Base-by-base conservation (phyloP, 2,329 filamentous ascomycete species). In the Coniochaeta sp. region DNA sequence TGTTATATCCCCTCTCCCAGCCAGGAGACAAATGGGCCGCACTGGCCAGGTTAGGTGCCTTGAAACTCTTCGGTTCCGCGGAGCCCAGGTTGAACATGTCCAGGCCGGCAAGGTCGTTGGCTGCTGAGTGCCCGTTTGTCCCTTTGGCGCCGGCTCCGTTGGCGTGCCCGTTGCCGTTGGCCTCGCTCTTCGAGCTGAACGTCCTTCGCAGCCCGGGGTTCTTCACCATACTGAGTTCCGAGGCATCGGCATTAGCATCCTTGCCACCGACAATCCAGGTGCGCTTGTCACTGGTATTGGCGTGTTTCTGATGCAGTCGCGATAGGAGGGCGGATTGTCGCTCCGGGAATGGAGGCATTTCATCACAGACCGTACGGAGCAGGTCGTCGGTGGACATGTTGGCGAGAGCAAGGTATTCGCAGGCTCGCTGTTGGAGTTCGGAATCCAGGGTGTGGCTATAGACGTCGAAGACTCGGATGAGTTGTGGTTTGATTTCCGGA, bases 251-350 rank as follows among this genome's bases (percentile, higher is more conserved):
- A 65, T 96, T 96, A 52, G 91, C 92, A 65, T 95, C 91, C 71
- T 96, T 96, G 54, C 91, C 92, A 56, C 92, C 92, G n/a, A 97
- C 89, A 24, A 96, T 86, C 94, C 94, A 99, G 1, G 94, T 97
- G 55, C 92, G 83, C 72, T 95, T 95, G 68, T 99, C 94, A 65
- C 89, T 95, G 13, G 90, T 94, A 55, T 87, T 89, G 47, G 87
- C 88, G 62, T 95, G 91, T 72, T 95, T 97, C 69, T 96, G 91
- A 69, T 99, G 92, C 48, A 99, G 78, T 53, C 94, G 82, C 33
- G 92, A 96, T 10, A 99, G 76, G 26, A 99, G 75, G 1, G 94
- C 92, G 5, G 94, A 97, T 53, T 95, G 86, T 54, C 95, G 79
- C 67, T 99, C 91, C 0, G 94, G 95, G 71, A 97, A 99, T 0